Conservation (phyloP, 352 stramenopile genomes). For the Stephanocyclus meneghinianus region DNA sequence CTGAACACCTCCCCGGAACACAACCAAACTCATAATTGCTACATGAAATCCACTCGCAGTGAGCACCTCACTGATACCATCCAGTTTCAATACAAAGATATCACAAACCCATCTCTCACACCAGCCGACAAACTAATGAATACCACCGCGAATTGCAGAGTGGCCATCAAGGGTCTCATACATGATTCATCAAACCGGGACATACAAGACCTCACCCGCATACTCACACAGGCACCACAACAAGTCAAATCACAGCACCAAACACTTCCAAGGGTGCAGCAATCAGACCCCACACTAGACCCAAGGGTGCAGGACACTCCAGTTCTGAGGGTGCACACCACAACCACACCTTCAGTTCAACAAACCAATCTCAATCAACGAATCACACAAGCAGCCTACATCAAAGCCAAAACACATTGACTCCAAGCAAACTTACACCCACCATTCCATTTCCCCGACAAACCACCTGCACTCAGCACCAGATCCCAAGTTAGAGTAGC, state of each 20-base stretch:
- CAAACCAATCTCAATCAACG: neutral
- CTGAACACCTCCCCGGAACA: neutral
- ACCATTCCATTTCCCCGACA: neutral
- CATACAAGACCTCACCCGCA: neutral
- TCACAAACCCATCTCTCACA: neutral
- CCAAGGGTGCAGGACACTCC: neutral
- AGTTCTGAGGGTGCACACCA: neutral
- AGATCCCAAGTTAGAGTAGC: neutral
- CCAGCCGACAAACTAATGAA: neutral
- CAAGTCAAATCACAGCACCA: neutral
- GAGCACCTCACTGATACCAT: neutral
- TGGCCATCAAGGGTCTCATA: neutral
- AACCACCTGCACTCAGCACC: neutral
- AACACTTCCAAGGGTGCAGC: neutral
- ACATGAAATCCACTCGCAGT: neutral
- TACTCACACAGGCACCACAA: neutral
- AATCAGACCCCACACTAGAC: neutral
- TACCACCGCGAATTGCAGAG: neutral
- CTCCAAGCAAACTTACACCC: neutral
- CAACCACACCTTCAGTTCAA: neutral
- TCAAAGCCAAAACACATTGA: neutral
- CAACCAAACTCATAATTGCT: neutral
- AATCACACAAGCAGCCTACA: neutral
- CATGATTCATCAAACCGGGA: neutral
- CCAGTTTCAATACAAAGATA: neutral